phyloP scores from a whole-genome alignment of 2,329 filamentous ascomycete genomes.

The Coniella lustricola region DNA sequence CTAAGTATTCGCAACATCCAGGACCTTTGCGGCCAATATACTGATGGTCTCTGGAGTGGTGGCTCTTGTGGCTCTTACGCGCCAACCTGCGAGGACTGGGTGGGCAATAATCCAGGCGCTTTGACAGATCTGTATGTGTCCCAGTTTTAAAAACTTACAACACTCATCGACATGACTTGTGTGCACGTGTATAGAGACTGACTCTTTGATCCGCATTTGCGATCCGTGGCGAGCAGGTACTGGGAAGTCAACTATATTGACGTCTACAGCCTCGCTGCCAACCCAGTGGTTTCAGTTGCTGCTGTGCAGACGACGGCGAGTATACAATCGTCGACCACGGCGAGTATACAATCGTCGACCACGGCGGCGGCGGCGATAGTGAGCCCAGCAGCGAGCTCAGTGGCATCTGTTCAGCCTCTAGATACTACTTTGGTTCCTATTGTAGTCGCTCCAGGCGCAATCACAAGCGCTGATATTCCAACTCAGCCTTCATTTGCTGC shows the following conservation, averaged over 20 bases:
- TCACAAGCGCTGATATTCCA: neutral
- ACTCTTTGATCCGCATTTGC: too few relatives aligned
- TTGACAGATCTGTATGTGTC: conserved; percentile 33
- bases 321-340: too few relatives aligned
- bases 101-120: conserved; percentile 36
- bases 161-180: too few relatives aligned
- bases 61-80: conserved; percentile 34
- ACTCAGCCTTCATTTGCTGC: too few relatives aligned
- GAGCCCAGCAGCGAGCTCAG: too few relatives aligned
- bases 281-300: neutral
- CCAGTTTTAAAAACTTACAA: too few relatives aligned
- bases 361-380: too few relatives aligned
- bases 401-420: too few relatives aligned
- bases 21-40: conserved; percentile 74
- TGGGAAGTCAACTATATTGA: conserved; percentile 52
- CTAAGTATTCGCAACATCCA: conserved; percentile 20
- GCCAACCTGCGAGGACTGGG: conserved; percentile 39
- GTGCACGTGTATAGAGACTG: too few relatives aligned
- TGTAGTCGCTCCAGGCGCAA: too few relatives aligned
- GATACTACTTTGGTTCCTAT: too few relatives aligned
- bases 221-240: conserved; percentile 28
- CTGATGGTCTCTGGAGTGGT: conserved; percentile 40
- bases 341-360: too few relatives aligned
- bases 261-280: conserved; percentile 27
- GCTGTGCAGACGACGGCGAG: neutral